Evolutionary conservation across 805 yeast species (phyloP).

Genomic region (Candida piceae): DNA sequence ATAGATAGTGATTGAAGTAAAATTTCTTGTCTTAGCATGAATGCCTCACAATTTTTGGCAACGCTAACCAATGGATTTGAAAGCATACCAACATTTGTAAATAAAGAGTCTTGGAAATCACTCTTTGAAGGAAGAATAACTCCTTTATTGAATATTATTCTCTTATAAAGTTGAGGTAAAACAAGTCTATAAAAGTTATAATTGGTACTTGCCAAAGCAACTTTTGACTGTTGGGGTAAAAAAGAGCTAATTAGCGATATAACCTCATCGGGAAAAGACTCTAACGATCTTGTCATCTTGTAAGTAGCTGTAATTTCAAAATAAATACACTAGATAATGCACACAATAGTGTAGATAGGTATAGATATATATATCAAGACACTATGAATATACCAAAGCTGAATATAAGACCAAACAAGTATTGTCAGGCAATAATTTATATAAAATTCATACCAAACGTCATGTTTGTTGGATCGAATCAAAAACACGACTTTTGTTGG

Average conservation of each 20-base stretch:
- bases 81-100: slow-evolving; percentile 36
- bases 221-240: slow-evolving; percentile 37
- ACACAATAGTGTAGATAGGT: too few species aligned
- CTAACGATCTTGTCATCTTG: slow-evolving; percentile 7
- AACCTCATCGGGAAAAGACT: slow-evolving; percentile 19
- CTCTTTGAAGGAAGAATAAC: slow-evolving; percentile 25
- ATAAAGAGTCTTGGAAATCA: slow-evolving; percentile 32
- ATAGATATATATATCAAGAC: too few species aligned
- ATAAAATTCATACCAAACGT: too few species aligned
- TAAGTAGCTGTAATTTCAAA: too few species aligned
- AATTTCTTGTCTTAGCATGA: slow-evolving; percentile 35
- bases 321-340: too few species aligned
- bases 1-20: slow-evolving; percentile 33
- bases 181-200: slow-evolving; percentile 29
- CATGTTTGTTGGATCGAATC: too few species aligned
- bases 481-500: too few species aligned
- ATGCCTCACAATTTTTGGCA: slow-evolving; percentile 34
- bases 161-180: slow-evolving; percentile 32
- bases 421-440: too few species aligned
- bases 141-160: slow-evolving; percentile 31
- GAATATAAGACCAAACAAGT: too few species aligned
- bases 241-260: slow-evolving; percentile 18
- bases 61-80: slow-evolving; percentile 29
- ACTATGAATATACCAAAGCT: too few species aligned
- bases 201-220: slow-evolving; percentile 29